Conservation (phyloP, 164 flowering plant genomes). For the Litsea cubeba region DNA sequence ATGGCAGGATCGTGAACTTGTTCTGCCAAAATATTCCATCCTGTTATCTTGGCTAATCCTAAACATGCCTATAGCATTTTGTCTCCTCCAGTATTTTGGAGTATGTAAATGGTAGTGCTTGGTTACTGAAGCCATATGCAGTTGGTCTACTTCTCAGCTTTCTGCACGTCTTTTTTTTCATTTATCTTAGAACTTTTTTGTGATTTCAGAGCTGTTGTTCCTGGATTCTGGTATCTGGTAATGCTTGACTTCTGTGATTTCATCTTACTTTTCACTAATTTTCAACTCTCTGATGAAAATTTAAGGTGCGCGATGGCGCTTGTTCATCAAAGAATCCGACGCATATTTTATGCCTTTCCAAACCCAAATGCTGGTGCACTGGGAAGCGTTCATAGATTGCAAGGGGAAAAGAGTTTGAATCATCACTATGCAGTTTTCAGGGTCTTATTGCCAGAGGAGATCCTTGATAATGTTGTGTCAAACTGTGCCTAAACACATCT, state of each 20-base stretch:
- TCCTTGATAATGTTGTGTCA: not conserved
- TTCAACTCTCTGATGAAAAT: not conserved
- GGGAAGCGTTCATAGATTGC: slow-evolving; percentile 81
- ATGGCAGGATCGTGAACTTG: not conserved
- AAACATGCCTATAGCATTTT: not conserved
- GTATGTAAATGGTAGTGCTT: too few species aligned
- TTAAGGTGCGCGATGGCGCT: slow-evolving; percentile 97
- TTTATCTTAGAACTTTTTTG: too few species aligned
- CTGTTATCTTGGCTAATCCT: not conserved
- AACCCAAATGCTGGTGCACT: slow-evolving; percentile 71
- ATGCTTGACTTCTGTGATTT: too few species aligned
- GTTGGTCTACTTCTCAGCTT: too few species aligned
- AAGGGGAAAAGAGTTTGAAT: slow-evolving; percentile 87
- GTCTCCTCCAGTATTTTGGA: not conserved
- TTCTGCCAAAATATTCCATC: not conserved
- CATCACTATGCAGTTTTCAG: slow-evolving; percentile 95
- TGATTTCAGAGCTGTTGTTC: too few species aligned
- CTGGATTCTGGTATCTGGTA: too few species aligned
- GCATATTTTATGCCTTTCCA: slow-evolving; percentile 81
- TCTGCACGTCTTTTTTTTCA: too few species aligned
- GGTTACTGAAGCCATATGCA: too few species aligned
- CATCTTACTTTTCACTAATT: not conserved
- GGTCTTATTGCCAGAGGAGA: slow-evolving; percentile 46
- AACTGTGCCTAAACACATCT: not conserved
- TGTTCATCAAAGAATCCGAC: slow-evolving; percentile 82